Conservation (phyloP, 2,329 filamentous ascomycete species). For the Xylaria arbuscula region DNA sequence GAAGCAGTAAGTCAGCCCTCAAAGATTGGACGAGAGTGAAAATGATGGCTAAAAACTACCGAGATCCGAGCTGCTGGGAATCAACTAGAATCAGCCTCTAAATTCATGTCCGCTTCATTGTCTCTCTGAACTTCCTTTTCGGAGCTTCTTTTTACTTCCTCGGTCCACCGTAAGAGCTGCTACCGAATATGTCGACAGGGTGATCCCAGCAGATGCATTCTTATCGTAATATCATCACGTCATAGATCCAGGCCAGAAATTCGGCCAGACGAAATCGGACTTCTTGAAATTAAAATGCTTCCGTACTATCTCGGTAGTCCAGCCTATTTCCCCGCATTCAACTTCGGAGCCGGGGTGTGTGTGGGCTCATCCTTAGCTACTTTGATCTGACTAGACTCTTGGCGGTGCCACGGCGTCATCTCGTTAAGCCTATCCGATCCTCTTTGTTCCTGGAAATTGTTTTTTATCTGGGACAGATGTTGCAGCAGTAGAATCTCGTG, state of each 20-base stretch:
- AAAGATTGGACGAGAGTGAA: background rate
- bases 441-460: slow-evolving; percentile 6
- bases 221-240: background rate
- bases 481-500: background rate
- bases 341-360: slow-evolving; percentile 12
- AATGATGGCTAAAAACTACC: background rate
- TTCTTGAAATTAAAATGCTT: background rate
- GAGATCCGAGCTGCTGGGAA: background rate
- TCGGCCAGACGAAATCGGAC: slow-evolving; percentile 9
- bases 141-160: background rate
- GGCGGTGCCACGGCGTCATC: slow-evolving; percentile 13
- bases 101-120: background rate
- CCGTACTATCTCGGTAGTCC: background rate
- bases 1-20: background rate
- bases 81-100: background rate
- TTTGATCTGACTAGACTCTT: slow-evolving; percentile 3
- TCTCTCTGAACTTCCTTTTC: background rate
- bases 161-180: background rate
- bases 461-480: background rate
- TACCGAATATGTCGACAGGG: background rate
- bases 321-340: slow-evolving; percentile 2
- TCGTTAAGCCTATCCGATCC: background rate
- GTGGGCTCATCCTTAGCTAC: slow-evolving; percentile 23
- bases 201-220: background rate
- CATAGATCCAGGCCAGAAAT: background rate